Conservation (phyloP, 371 early-diverging fungal species). For the Mortierella sp. region DNA sequence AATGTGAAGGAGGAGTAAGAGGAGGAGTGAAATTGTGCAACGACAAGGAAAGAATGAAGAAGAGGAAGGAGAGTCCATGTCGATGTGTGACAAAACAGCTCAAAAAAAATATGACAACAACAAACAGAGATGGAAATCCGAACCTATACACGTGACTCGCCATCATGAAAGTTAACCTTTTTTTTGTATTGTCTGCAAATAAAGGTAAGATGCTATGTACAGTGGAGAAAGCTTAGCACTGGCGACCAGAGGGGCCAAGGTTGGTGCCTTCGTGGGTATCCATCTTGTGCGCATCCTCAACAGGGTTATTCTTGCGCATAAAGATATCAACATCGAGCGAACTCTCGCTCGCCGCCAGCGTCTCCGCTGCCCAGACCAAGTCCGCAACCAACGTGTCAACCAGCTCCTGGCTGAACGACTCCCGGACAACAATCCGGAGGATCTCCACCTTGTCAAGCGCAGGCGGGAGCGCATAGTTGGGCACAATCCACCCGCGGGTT, state of each 20-base stretch:
- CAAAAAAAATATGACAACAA: no score
- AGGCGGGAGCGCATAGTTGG: conserved; percentile 61
- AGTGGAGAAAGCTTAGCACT: background rate
- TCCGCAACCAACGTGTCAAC: conserved; percentile 59
- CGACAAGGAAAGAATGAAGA: no score
- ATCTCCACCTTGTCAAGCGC: conserved; percentile 41
- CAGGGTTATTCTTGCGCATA: conserved; percentile 7
- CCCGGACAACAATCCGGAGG: conserved; percentile 64
- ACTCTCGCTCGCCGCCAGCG: conserved; percentile 11
- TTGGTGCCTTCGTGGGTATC: background rate
- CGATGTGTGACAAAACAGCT: no score
- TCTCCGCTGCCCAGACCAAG: conserved; percentile 55
- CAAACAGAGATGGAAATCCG: no score
- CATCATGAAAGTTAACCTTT: no score
- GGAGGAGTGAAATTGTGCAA: no score
- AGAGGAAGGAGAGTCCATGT: no score
- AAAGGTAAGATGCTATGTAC: no score
- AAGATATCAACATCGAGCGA: background rate
- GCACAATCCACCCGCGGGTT: conserved; percentile 65
- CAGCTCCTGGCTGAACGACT: conserved; percentile 61
- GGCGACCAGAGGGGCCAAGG: background rate
- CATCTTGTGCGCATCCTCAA: conserved; percentile 7
- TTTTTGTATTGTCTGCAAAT: no score
- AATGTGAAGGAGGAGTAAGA: no score
- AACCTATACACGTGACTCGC: no score